phyloP scores from a whole-genome alignment of 2,329 filamentous ascomycete genomes.

The Colletotrichum agaves region DNA sequence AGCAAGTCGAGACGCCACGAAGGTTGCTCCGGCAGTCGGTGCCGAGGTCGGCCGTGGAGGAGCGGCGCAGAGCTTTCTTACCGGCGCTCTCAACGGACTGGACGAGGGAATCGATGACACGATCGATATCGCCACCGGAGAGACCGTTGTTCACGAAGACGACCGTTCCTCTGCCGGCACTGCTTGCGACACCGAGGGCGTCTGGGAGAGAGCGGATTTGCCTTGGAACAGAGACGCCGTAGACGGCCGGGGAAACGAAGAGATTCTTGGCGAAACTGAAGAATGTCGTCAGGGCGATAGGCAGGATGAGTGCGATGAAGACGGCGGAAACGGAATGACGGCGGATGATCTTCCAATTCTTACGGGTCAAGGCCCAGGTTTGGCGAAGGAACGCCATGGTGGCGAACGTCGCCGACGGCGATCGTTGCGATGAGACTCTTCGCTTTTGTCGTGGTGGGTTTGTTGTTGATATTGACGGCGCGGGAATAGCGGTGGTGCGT shows the following conservation, averaged over 20 bases:
- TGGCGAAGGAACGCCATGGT: constrained; percentile 66
- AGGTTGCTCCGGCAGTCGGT: constrained; percentile 72
- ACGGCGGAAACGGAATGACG: constrained; percentile 64
- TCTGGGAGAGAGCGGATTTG: constrained; percentile 72
- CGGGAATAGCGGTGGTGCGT: background rate
- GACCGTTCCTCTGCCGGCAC: constrained; percentile 71
- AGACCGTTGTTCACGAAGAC: constrained; percentile 83
- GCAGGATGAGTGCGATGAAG: constrained; percentile 69
- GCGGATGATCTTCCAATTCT: constrained; percentile 70
- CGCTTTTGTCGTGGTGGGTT: background rate
- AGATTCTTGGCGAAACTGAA: constrained; percentile 82
- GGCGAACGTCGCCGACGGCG: constrained; percentile 25
- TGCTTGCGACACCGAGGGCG: constrained; percentile 67
- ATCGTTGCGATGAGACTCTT: no score
- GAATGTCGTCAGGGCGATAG: constrained; percentile 67
- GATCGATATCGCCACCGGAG: constrained; percentile 75
- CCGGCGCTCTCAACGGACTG: constrained; percentile 65
- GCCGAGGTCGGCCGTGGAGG: constrained; percentile 67
- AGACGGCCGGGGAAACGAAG: constrained; percentile 81
- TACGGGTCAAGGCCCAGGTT: constrained; percentile 69
- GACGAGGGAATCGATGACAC: constrained; percentile 73
- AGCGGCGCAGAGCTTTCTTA: constrained; percentile 65
- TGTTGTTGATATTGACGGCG: background rate
- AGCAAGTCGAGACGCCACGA: constrained; percentile 76
- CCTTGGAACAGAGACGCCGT: constrained; percentile 73